These are phyloP conservation scores for Venturia pyrina DNA, from an alignment of 2,329 filamentous ascomycete species.

Conservation along the genomic window DNA sequence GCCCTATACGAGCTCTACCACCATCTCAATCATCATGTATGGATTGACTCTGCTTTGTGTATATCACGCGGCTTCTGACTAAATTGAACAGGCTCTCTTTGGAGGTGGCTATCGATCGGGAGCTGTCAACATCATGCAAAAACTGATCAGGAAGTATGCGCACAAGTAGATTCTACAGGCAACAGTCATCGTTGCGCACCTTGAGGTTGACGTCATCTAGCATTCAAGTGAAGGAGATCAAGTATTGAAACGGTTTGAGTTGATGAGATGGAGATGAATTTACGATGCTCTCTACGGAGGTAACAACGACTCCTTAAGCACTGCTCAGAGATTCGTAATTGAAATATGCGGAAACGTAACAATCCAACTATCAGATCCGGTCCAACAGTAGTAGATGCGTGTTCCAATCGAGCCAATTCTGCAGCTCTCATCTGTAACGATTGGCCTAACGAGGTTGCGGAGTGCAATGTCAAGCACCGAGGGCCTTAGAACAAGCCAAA, in stretches of 20 bases:
- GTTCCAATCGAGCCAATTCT: not conserved
- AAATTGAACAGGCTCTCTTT: conserved; percentile 50
- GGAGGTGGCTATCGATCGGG: conserved; percentile 67
- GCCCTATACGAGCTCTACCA: conserved; percentile 81
- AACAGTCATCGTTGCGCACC: not conserved
- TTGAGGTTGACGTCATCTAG: not conserved
- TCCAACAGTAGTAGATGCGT: not conserved
- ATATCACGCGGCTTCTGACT: not conserved
- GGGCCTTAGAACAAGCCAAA: not conserved
- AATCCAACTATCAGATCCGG: not conserved
- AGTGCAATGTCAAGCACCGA: not conserved
- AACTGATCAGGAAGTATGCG: conserved; percentile 62
- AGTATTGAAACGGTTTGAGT: not conserved
- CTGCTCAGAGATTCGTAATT: not conserved
- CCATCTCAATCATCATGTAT: conserved; percentile 71
- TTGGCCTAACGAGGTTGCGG: not conserved
- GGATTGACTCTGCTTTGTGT: not conserved
- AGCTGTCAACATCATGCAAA: conserved; percentile 71
- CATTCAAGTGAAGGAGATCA: not conserved
- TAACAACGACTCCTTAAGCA: not conserved
- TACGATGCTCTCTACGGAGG: not conserved
- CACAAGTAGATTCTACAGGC: not conserved
- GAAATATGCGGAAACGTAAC: not conserved
- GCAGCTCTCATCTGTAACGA: not conserved
- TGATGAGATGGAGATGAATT: not conserved